phyloP scores from a whole-genome alignment of 108 stramenopile genomes.

The Pseudonitzschia multistriata region DNA sequence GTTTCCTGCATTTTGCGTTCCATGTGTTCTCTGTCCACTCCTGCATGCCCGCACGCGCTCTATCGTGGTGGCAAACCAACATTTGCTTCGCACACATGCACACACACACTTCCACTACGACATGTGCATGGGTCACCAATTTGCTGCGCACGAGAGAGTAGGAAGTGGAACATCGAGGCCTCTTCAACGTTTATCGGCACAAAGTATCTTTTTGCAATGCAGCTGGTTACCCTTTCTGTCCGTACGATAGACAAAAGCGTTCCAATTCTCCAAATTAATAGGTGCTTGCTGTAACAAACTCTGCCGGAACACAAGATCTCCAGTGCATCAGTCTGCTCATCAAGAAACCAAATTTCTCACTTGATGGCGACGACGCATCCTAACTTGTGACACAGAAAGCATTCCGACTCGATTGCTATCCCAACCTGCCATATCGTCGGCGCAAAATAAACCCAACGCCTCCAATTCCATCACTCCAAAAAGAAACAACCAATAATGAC shows the following conservation, averaged over 20 bases:
- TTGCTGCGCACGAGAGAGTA: not conserved
- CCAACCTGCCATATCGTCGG: no score
- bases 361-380: no score
- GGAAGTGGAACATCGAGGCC: not conserved
- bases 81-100: not conserved
- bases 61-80: not conserved
- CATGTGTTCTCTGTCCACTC: constrained; percentile 1
- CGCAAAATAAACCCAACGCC: not conserved
- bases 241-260: not conserved
- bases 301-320: not conserved
- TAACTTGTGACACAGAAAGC: no score
- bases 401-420: no score
- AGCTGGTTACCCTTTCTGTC: not conserved
- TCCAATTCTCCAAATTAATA: not conserved
- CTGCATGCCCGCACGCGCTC: not conserved
- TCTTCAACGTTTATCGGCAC: constrained; percentile 8
- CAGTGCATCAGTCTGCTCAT: not conserved
- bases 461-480: not conserved
- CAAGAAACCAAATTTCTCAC: no score
- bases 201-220: constrained; percentile 6
- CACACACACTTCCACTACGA: not conserved
- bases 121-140: not conserved
- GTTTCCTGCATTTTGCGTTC: not conserved
- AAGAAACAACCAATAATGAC: not conserved
- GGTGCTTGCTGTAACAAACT: not conserved